Conservation (phyloP, 1,139 yeast species). For the Hansenula anomala region DNA sequence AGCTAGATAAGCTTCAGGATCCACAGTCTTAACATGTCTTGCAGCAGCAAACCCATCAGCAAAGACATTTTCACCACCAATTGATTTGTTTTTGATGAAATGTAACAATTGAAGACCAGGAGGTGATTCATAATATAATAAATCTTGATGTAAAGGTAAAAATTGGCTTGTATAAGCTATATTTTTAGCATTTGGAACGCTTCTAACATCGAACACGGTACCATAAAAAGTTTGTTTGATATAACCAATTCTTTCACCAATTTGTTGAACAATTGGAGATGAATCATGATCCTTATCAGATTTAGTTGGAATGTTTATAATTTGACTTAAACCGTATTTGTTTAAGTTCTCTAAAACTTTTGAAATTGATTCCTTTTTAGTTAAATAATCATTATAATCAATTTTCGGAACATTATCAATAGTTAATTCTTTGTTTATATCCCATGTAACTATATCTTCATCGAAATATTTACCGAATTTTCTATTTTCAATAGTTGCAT, state of each 20-base stretch:
- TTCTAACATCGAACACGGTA: constrained; percentile 63
- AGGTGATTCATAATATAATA: constrained; percentile 75
- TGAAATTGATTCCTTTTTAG: constrained; percentile 32
- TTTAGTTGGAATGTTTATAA: constrained; percentile 44
- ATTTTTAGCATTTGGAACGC: constrained; percentile 58
- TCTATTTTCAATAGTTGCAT: constrained; percentile 33
- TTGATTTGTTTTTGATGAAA: constrained; percentile 54
- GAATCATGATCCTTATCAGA: constrained; percentile 21
- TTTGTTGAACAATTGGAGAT: constrained; percentile 30
- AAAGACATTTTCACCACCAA: constrained; percentile 70
- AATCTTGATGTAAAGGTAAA: constrained; percentile 77
- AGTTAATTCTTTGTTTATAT: constrained; percentile 9
- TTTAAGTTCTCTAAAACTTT: constrained; percentile 42
- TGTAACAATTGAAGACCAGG: constrained; percentile 79
- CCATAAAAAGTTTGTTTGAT: constrained; percentile 75
- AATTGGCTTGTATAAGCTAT: constrained; percentile 68
- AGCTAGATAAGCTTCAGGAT: constrained; percentile 63
- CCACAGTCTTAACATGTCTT: constrained; percentile 43
- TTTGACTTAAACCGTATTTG: constrained; percentile 53
- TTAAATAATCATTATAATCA: constrained; percentile 40
- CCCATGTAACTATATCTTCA: constrained; percentile 40
- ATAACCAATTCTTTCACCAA: constrained; percentile 66
- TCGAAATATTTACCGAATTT: constrained; percentile 26
- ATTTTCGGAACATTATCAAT: constrained; percentile 24
- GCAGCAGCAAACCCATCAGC: constrained; percentile 77